Percentiles rank a stretch among this genome's conserved stretches.
These are phyloP conservation scores for Pythium phragmiticola DNA, from an alignment of 352 stramenopile species.

Conservation along the genomic window DNA sequence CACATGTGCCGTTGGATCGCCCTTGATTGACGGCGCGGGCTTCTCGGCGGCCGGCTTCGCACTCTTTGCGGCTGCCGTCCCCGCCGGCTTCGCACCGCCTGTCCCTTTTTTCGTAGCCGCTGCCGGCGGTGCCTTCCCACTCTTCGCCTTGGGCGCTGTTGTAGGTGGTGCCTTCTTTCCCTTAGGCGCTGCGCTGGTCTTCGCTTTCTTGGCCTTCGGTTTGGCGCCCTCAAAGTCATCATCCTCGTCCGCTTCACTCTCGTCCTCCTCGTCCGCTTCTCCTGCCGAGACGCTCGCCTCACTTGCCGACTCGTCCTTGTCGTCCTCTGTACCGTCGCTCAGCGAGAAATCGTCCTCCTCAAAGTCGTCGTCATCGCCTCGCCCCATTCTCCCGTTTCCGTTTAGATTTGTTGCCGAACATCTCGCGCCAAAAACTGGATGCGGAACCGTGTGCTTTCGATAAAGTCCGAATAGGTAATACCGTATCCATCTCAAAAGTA, in stretches of 20 bases:
- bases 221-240: slow-evolving; percentile 41
- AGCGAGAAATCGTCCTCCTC: slow-evolving; percentile 64
- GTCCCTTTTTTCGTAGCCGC: slow-evolving; percentile 3
- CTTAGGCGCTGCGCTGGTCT: slow-evolving; percentile 7
- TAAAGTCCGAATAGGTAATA: too few species aligned
- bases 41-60: slow-evolving; percentile 8
- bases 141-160: neutral
- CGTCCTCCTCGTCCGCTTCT: slow-evolving; percentile 27
- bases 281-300: slow-evolving; percentile 20
- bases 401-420: neutral
- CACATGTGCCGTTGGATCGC: slow-evolving; percentile 40
- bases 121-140: slow-evolving; percentile 1
- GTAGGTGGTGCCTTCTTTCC: slow-evolving; percentile 11
- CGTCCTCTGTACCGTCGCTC: slow-evolving; percentile 42
- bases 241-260: slow-evolving; percentile 35
- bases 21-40: slow-evolving; percentile 34
- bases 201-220: slow-evolving; percentile 17
- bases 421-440: slow-evolving; percentile 12
- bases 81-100: too few species aligned
- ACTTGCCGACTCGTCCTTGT: slow-evolving; percentile 38
- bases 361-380: slow-evolving; percentile 29
- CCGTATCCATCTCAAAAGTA: too few species aligned
- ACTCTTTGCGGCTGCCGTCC: slow-evolving; percentile 23
- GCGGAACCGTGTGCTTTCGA: too few species aligned
- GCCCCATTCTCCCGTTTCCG: slow-evolving; percentile 8